Conservation (phyloP, 2,329 filamentous ascomycete species). For the Gliomastix tumulicola region DNA sequence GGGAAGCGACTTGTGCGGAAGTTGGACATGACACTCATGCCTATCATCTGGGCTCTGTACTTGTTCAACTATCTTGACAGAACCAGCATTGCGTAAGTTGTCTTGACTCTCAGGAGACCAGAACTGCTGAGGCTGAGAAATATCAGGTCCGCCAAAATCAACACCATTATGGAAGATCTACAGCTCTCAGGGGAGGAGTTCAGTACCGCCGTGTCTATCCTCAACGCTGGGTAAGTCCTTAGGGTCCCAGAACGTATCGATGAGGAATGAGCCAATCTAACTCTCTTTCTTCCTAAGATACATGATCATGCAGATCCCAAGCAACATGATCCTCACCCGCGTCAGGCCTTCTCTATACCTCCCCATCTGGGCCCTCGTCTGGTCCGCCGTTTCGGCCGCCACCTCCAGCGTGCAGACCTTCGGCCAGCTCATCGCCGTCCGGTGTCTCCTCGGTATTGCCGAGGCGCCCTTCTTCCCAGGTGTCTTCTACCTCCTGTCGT, state of each 20-base stretch:
- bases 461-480: constrained; percentile 10
- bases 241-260: too few relatives aligned
- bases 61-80: constrained; percentile 14
- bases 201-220: constrained; percentile 10
- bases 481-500: constrained; percentile 9
- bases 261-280: not conserved
- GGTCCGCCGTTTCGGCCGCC: constrained; percentile 10
- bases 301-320: constrained; percentile 21
- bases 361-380: constrained; percentile 7
- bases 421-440: constrained; percentile 12
- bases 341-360: constrained; percentile 29
- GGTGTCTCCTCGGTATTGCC: constrained; percentile 8
- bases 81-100: constrained; percentile 11
- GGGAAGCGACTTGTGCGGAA: constrained; percentile 2
- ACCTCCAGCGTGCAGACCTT: constrained; percentile 38
- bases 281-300: constrained; percentile 23
- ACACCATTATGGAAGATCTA: constrained; percentile 9
- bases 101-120: too few relatives aligned
- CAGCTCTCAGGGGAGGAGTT: constrained; percentile 9
- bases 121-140: not conserved
- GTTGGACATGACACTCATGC: not conserved
- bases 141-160: constrained; percentile 10
- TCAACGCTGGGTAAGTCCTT: not conserved
- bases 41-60: constrained; percentile 1
- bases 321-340: constrained; percentile 32